A percentile compares a stretch with the other conserved stretches of the same genome.
These are phyloP conservation scores for Emmonsiellopsis sp. DNA, from an alignment of 2,329 filamentous ascomycete species.

Conservation along the genomic window DNA sequence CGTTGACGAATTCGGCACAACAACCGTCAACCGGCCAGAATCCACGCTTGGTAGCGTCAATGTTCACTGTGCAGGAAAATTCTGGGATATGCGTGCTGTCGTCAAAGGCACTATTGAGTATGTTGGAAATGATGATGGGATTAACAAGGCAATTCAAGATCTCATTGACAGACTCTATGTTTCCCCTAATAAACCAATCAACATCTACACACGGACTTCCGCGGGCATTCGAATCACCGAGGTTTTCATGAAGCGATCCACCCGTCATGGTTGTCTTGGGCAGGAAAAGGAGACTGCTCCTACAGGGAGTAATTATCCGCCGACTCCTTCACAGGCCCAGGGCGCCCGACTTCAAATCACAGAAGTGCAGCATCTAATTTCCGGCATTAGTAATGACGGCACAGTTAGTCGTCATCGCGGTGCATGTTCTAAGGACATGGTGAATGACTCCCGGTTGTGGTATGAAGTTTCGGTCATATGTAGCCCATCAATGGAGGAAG, in stretches of 20 bases:
- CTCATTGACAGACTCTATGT: slow-evolving; percentile 28
- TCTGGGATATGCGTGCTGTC: slow-evolving; percentile 31
- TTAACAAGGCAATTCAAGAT: slow-evolving; percentile 19
- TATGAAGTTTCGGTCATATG: slow-evolving; percentile 29
- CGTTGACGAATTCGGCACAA: slow-evolving; percentile 24
- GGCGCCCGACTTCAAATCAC: slow-evolving; percentile 26
- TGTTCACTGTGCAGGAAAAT: slow-evolving; percentile 28
- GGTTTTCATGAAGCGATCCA: slow-evolving; percentile 25
- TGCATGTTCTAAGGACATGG: slow-evolving; percentile 18
- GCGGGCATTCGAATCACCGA: slow-evolving; percentile 17
- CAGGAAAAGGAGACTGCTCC: slow-evolving; percentile 2
- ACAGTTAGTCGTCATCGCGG: slow-evolving; percentile 21
- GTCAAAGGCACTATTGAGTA: slow-evolving; percentile 21
- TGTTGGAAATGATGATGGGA: slow-evolving; percentile 14
- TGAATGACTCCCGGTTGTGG: slow-evolving; percentile 25
- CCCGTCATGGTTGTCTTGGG: slow-evolving; percentile 19
- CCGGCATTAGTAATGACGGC: slow-evolving; percentile 15
- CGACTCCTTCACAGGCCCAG: slow-evolving; percentile 11
- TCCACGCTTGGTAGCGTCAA: slow-evolving; percentile 25
- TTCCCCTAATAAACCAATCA: slow-evolving; percentile 16
- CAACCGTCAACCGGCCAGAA: slow-evolving; percentile 18
- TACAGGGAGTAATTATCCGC: neutral
- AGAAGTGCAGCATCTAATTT: slow-evolving; percentile 29
- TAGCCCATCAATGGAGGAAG: slow-evolving; percentile 24
- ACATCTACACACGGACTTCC: slow-evolving; percentile 20